Evolutionary conservation across 495 filamentous ascomycete species (phyloP).

Genomic region (Neurospora sp.): DNA sequence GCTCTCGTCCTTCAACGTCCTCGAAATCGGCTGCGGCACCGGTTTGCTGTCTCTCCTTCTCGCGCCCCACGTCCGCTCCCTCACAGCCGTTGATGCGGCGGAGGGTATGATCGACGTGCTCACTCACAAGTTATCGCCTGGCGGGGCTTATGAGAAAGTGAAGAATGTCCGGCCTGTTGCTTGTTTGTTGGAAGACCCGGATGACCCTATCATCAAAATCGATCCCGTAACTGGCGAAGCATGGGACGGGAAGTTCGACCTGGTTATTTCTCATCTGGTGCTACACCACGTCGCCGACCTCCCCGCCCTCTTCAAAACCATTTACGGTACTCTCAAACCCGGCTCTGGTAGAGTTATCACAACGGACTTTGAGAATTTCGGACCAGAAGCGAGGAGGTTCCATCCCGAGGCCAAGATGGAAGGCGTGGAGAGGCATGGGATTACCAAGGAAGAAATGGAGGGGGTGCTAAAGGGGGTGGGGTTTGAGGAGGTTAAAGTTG

Average conservation of each 20-base stretch:
- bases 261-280: slow-evolving; percentile 41
- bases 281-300: slow-evolving; percentile 46
- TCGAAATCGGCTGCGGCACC: slow-evolving; percentile 50
- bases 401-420: slow-evolving; percentile 42
- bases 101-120: slow-evolving; percentile 45
- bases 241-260: slow-evolving; percentile 26
- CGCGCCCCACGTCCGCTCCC: slow-evolving; percentile 28
- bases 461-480: slow-evolving; percentile 33
- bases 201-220: slow-evolving; percentile 16
- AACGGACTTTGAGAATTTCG: slow-evolving; percentile 51
- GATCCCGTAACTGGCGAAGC: slow-evolving; percentile 9
- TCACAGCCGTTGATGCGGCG: slow-evolving; percentile 42
- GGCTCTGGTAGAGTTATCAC: slow-evolving; percentile 35
- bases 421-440: slow-evolving; percentile 45
- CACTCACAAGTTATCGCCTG: slow-evolving; percentile 24
- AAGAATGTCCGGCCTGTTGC: slow-evolving; percentile 13
- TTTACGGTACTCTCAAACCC: slow-evolving; percentile 33
- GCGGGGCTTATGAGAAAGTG: slow-evolving; percentile 8
- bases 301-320: slow-evolving; percentile 24
- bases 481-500: slow-evolving; percentile 36
- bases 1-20: slow-evolving; percentile 25
- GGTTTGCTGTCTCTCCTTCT: slow-evolving; percentile 42
- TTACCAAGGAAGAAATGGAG: slow-evolving; percentile 29
- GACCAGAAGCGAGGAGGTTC: slow-evolving; percentile 39
- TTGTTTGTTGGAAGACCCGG: slow-evolving; percentile 7